A percentile compares a stretch with the other conserved stretches of the same genome.
phyloP scores from a whole-genome alignment of 768 basidiomycete genomes.

The Russula compacta region DNA sequence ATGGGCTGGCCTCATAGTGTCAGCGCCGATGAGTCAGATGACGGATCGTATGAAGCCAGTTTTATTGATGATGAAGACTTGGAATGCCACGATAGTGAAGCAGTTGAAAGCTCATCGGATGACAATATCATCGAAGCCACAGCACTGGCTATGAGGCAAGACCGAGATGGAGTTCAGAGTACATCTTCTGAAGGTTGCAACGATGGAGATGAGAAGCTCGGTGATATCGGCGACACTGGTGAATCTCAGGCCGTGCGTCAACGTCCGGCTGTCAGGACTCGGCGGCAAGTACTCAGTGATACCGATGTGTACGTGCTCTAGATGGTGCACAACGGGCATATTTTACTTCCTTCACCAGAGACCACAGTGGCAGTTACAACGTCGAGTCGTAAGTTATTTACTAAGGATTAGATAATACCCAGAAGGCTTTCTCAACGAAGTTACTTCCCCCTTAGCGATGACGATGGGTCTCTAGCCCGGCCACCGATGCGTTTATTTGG shows the following conservation, averaged over 20 bases:
- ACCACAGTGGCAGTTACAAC: background rate
- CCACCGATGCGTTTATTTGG: slow-evolving; percentile 10
- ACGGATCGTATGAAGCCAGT: slow-evolving; percentile 37
- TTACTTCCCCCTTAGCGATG: background rate
- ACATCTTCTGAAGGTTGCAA: background rate
- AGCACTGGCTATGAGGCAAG: background rate
- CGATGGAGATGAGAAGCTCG: background rate
- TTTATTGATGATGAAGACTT: slow-evolving; percentile 45
- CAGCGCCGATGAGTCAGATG: slow-evolving; percentile 10
- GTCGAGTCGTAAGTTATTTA: slow-evolving; percentile 8
- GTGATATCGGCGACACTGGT: background rate
- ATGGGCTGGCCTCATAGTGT: slow-evolving; percentile 11
- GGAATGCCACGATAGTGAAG: background rate
- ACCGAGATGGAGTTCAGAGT: background rate
- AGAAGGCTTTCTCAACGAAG: background rate
- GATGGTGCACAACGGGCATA: background rate
- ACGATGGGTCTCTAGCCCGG: background rate
- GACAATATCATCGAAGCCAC: background rate
- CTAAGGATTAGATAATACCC: no score
- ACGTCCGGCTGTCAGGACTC: background rate
- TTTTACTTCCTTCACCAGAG: background rate
- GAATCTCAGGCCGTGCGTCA: background rate
- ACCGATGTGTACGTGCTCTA: slow-evolving; percentile 3
- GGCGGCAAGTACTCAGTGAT: slow-evolving; percentile 5
- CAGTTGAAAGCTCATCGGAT: slow-evolving; percentile 10